Evolutionary conservation across 495 filamentous ascomycete genomes (phyloP), one percentile per base, ranked within the genome.

Genomic region (Penicillium ochrochloron): DNA sequence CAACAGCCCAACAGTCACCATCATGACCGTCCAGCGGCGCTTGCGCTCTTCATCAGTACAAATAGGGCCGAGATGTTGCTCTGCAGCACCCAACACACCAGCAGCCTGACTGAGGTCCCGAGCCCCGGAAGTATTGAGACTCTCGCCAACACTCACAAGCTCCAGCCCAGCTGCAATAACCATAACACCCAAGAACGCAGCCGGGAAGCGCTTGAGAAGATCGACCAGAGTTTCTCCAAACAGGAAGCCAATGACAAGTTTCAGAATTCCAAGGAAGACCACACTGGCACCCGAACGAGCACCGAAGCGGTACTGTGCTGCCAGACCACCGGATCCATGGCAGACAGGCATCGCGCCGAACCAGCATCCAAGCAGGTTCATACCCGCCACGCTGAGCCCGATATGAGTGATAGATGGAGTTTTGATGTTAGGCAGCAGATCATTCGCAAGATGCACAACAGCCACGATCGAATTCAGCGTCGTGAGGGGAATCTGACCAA

Each of bases 301-400:
- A 3, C 94, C 94, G 66, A 97, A 98, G 3, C 92, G 86, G 68
- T 91, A 90, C 72, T 97, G 94, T 1, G 88, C 94, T 2, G 94
- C 94, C 0, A 97, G 79, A 0, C 94, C 94, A 2, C 94, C 94
- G 14, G 92, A 92, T 21, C 94, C 94, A 71, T 97, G 94, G 68
- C 94, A 98, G 2, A 96, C 90, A 6, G 94, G 94, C 94, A 98
- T 98, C 0, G 89, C 91, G 33, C 93, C 94, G 73, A 97, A 95
- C 90, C 91, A 94, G 75, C 90, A 93, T 8, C 91, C 89, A 6
- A 90, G 65, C 7, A 97, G 77, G 71, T 97, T 97, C 88, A 96
- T 95, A 5, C 75, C 66, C 0, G 87, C 86, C 9, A 98, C 91
- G 50, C 91, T 94, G 56, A 96, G 69, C 0, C 93, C 94, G 21